Base-by-base conservation (phyloP, 73 alveolate genomes). In the Blepharisma stoltei region DNA sequence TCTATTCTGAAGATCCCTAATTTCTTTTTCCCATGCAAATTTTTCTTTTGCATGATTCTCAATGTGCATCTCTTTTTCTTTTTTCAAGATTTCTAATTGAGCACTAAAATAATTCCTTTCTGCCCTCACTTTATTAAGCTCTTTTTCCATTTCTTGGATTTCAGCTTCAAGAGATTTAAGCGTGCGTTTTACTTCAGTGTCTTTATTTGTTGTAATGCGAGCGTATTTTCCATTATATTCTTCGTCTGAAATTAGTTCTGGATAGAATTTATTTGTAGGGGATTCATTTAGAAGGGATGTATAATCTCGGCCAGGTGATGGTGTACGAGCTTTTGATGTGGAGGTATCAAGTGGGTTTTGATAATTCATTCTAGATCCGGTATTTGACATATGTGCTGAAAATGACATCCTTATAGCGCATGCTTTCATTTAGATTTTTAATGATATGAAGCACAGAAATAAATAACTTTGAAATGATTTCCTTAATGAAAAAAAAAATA, bases 61-160 rank as follows among this genome's bases (percentile, higher is more conserved):
- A 9, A 60, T 25, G 73, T 60, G 73, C 73, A 60, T 60, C 5
- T 60, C 73, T 60, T 60, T 60, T 60, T 60, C 73, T 60, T 60
- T 60, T 60, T 18, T 0, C 2, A 60, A 8, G 38, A 60, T 14
- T 60, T 60, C 46, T 60, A 60, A 38, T 25, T 60, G 73, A 4
- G 73, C 73, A 14, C 23, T 60, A 9, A 60, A 38, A 25, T 60
- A 60, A 9, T n/a, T 11, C 46, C 23, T 60, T 25, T 60, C 73
- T 1, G 37, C 14, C 2, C 46, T 14, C 4, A 60, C 46, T 25
- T 60, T n/a, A 14, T 60, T n/a, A 1, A 60, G 38, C 18, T 60
- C 73, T 60, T n/a, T 8, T 18, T 60, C 73, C 18, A 38, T 14
- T 25, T 60, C 23, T 20, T 60, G 48, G 37, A 38, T 20, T n/a